phyloP scores from a whole-genome alignment of 345 rosid species.

The Citrus mangshanensis region DNA sequence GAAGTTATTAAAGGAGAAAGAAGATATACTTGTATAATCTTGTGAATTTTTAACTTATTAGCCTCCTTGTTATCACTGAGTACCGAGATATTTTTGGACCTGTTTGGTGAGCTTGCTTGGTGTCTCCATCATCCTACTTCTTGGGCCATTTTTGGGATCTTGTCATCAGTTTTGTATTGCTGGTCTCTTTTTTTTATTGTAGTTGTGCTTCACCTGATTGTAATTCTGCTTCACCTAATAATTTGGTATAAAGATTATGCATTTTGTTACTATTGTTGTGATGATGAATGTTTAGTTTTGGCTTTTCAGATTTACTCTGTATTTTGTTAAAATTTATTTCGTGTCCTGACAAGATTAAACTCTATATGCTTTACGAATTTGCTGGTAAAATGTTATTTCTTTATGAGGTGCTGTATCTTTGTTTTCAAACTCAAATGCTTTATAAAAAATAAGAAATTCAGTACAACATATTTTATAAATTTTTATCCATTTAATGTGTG shows the following conservation, averaged over 20 bases:
- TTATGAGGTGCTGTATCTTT: neutral
- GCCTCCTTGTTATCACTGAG: neutral
- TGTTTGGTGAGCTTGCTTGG: neutral
- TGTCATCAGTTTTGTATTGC: neutral
- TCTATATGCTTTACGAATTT: neutral
- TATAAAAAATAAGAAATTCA: neutral
- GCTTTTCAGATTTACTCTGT: neutral
- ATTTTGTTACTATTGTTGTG: neutral
- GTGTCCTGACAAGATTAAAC: neutral
- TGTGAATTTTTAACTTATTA: neutral
- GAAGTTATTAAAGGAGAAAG: neutral
- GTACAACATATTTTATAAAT: neutral
- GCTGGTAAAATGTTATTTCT: neutral
- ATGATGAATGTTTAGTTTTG: neutral
- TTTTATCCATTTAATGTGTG: slow-evolving; percentile 2
- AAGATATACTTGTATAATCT: neutral
- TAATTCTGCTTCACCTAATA: neutral
- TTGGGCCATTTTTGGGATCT: neutral
- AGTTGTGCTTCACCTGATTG: too few species aligned
- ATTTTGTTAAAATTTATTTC: neutral
- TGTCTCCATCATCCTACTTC: neutral
- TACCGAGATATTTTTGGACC: neutral
- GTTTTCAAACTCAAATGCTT: neutral
- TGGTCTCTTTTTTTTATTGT: neutral
- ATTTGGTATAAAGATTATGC: neutral